Evolutionary conservation across 2,329 filamentous ascomycete genomes (phyloP), one percentile per base, ranked within the genome.

Genomic region (Trichoderma asperellum): DNA sequence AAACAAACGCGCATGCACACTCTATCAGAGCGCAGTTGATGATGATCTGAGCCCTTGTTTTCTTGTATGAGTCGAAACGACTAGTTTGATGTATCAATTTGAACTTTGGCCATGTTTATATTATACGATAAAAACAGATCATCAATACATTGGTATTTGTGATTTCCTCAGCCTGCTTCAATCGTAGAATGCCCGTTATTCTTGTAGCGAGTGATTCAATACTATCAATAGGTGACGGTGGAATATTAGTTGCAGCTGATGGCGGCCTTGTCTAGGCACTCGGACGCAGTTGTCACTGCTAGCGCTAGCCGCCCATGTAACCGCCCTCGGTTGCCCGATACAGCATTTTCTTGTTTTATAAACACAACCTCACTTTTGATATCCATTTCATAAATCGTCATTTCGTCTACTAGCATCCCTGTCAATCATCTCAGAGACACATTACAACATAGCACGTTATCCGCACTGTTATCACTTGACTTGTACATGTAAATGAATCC

Each of bases 41-140:
- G 62, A 57, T 67, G 53, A 67, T 59, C 52, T 52, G 34, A 67
- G 64, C 55, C 64, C 35, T 43, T 67, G 29, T 37, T 67, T 49
- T 67, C 53, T 67, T 34, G 37, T 59, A 37, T 32, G 40, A 52
- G 43, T 49, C n/a, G 40, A 35, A 57, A 59, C 18, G n/a, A 59
- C 57, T 27, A 59, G 63, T 21, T 56, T 32, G 40, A 49, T 59
- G 55, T 59, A 52, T 67, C 40, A 67, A 67, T 40, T 56, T 52
- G 55, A 29, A 52, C 29, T 52, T 40, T 12, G 29, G 37, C 32
- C 53, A n/a, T 59, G 64, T 52, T 27, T 58, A 37, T 49, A 27
- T 16, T 29, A 24, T 52, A 37, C 8, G 40, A n/a, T 32, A 24
- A 37, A 35, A 37, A 35, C 55, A 29, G 47, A 5, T 59, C 35